These are phyloP conservation scores for Fusarium sp. DNA, from an alignment of 2,329 filamentous ascomycete genomes.

Conservation along the genomic window DNA sequence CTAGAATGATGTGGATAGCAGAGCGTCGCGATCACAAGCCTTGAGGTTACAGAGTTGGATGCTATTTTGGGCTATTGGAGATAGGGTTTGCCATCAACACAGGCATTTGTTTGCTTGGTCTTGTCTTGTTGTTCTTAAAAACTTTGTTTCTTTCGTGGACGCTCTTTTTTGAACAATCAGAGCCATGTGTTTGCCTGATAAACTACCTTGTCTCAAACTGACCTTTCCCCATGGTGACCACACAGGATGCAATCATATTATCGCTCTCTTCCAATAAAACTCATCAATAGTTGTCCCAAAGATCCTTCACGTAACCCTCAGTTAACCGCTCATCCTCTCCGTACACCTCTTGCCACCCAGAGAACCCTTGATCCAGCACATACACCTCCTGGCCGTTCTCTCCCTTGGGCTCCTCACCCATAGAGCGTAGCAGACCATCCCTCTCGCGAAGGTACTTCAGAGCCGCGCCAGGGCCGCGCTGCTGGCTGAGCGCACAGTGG, in stretches of 20 bases:
- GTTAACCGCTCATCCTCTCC: slow-evolving; percentile 83
- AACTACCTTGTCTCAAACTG: not conserved
- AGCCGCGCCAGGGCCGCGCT: slow-evolving; percentile 86
- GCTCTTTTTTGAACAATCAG: no score
- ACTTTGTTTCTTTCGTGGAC: no score
- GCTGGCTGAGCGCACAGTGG: slow-evolving; percentile 92
- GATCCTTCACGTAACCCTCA: slow-evolving; percentile 82
- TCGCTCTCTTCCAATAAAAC: not conserved
- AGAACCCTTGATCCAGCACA: slow-evolving; percentile 85
- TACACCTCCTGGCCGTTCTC: slow-evolving; percentile 80
- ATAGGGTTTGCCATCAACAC: no score
- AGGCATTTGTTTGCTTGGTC: no score
- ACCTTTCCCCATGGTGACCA: no score
- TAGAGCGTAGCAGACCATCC: slow-evolving; percentile 56
- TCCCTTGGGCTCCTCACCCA: slow-evolving; percentile 46
- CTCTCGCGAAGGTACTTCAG: slow-evolving; percentile 79
- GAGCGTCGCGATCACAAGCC: no score
- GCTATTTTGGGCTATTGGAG: no score
- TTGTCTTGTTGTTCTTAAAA: no score
- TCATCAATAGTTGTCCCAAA: slow-evolving; percentile 73
- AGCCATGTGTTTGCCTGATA: not conserved
- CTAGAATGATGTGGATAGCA: no score
- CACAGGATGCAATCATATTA: not conserved
- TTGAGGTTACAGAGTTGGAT: no score
- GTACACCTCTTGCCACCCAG: slow-evolving; percentile 86